Base-by-base conservation (phyloP, 2,329 filamentous ascomycete genomes). In the Zymoseptoria brevis region DNA sequence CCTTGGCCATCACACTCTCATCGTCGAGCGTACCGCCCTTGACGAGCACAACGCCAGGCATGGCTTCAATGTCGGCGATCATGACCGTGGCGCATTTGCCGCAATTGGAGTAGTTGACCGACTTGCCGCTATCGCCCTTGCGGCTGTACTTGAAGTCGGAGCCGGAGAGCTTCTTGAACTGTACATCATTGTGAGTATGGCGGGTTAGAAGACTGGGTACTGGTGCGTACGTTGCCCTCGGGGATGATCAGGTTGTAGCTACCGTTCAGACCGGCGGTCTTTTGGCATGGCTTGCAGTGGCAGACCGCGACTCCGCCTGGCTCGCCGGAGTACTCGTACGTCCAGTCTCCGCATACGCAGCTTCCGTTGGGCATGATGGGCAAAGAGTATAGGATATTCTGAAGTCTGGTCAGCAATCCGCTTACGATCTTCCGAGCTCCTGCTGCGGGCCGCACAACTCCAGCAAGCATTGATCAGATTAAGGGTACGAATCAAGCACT, bases 11-110 rank as follows among this genome's bases (percentile, higher is more conserved):
- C 55, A 67, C 57, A 1, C 55, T 64, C 6, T 61, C 50, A 52
- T 71, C 70, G 50, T 73, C 71, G 19, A 73, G 54, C 8, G 71
- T 72, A 3, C 71, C 71, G 9, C 64, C 64, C 62, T 72, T 72
- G 53, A 72, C 58, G 45, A 72, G 68, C 11, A 60, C 62, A 8
- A 71, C 41, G 19, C 66, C 70, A 0, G 62, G 61, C 57, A 69
- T 56, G 4, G 62, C 65, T 6, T 69, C 66, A 8, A 60, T 61
- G 48, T 68, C 58, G 4, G 68, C 70, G 19, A 53, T 63, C 60
- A 72, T 68, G 49, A 72, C 61, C 8, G 63, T 67, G 16, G 63
- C 67, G 60, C 71, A 72, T 22, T 62, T 71, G 4, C 55, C 64
- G 49, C 69, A 72, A 22, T 68, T 68, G 48, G 64, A 58, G 59